Evolutionary conservation across 2,329 filamentous ascomycete genomes (phyloP).

Genomic region (Keithomyces neogunnii): DNA sequence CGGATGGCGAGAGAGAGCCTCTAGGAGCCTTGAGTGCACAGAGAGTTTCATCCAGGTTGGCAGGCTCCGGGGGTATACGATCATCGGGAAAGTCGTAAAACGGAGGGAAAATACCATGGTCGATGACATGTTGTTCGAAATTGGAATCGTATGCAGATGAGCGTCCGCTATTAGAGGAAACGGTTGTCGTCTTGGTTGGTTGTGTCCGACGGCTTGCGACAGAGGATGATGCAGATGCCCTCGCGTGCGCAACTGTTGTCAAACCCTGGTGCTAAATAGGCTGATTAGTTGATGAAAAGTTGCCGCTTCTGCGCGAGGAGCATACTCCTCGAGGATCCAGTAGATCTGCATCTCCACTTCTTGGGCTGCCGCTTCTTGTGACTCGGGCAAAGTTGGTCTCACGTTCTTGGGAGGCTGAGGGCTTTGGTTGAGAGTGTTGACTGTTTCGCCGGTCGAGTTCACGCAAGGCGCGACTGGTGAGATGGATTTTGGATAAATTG

Average conservation of each 20-base stretch:
- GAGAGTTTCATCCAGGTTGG: not conserved
- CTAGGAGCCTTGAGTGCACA: not conserved
- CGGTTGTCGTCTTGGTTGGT: not conserved
- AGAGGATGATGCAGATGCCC: not conserved
- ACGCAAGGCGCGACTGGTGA: not conserved
- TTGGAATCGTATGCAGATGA: conserved; percentile 5
- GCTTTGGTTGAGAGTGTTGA: not conserved
- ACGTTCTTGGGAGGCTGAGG: not conserved
- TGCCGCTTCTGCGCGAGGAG: too few relatives aligned
- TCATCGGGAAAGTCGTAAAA: not conserved
- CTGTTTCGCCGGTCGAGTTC: not conserved
- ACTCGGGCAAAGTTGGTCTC: not conserved
- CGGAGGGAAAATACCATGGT: not conserved
- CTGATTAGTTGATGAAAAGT: too few relatives aligned
- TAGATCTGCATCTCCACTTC: too few relatives aligned
- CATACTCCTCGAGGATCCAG: too few relatives aligned
- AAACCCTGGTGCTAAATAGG: too few relatives aligned
- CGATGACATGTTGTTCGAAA: conserved; percentile 2
- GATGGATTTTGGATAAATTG: not conserved
- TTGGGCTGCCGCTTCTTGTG: not conserved
- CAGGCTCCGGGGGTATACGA: not conserved
- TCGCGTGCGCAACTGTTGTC: not conserved
- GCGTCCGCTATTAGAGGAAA: not conserved
- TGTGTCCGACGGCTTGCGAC: not conserved
- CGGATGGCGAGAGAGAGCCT: not conserved